phyloP scores from a whole-genome alignment of 2,329 filamentous ascomycete species.

The Herpomyces periplanetae region DNA sequence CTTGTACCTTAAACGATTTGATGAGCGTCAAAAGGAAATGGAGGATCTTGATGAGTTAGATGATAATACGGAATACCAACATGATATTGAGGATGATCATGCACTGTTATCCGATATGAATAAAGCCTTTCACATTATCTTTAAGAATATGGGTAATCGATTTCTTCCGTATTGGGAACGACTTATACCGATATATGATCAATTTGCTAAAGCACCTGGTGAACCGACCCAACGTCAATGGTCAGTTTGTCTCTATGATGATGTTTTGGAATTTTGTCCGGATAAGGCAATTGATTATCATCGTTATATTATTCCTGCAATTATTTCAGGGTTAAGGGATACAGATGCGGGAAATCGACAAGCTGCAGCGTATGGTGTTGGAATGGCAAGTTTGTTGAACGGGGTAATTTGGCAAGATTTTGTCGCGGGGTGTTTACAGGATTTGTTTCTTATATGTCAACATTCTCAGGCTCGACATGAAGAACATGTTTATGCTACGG shows the following conservation, averaged over 20 bases:
- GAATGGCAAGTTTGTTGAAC: constrained; percentile 71
- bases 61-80: constrained; percentile 46
- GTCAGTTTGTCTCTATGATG: constrained; percentile 96
- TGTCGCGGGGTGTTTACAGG: constrained; percentile 33
- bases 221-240: constrained; percentile 84
- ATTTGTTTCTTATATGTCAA: constrained; percentile 47
- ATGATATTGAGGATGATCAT: constrained; percentile 88
- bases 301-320: constrained; percentile 45
- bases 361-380: constrained; percentile 77
- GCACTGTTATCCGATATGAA: constrained; percentile 95
- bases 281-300: constrained; percentile 53
- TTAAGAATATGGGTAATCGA: constrained; percentile 59
- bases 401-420: constrained; percentile 61
- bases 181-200: constrained; percentile 45
- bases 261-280: constrained; percentile 87
- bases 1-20: constrained; percentile 65
- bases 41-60: constrained; percentile 56
- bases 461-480: constrained; percentile 47
- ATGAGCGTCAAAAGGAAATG: constrained; percentile 42
- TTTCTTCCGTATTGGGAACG: constrained; percentile 69
- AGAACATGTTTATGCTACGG: constrained; percentile 81
- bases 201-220: constrained; percentile 27
- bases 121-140: constrained; percentile 95
- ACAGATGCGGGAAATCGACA: constrained; percentile 63
- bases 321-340: constrained; percentile 54